phyloP scores from a whole-genome alignment of 306 rosid genomes.

The Boehmeria nivea region DNA sequence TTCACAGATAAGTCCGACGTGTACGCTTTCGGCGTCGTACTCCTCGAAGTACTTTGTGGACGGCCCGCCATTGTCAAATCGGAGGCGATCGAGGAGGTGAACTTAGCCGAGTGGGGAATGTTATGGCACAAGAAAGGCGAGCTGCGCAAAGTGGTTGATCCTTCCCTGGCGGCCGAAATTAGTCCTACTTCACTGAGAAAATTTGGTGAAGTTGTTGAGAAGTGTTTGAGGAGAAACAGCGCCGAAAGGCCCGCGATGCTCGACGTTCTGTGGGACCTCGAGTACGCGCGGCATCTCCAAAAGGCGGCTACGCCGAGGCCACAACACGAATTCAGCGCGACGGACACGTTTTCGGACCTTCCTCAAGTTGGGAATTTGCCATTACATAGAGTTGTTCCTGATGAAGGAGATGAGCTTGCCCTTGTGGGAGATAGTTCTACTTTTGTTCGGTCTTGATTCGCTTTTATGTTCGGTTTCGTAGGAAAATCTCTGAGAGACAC shows the following conservation, averaged over 20 bases:
- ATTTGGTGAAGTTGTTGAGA: constrained; percentile 28
- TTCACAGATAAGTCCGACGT: constrained; percentile 60
- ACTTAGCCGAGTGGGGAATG: constrained; percentile 51
- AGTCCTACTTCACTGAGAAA: constrained; percentile 37
- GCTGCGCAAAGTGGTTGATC: constrained; percentile 34
- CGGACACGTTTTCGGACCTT: too few species aligned
- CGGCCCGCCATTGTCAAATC: constrained; percentile 45
- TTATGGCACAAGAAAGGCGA: constrained; percentile 34
- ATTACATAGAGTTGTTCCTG: too few species aligned
- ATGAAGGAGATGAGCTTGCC: too few species aligned
- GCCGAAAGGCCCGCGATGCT: constrained; percentile 44
- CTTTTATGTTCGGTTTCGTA: too few species aligned
- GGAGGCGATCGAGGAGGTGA: constrained; percentile 34
- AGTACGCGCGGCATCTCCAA: constrained; percentile 51
- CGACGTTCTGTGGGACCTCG: constrained; percentile 55
- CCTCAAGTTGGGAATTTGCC: too few species aligned
- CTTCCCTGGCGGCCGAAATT: constrained; percentile 30
- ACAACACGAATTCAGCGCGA: constrained; percentile 26
- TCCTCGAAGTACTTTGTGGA: constrained; percentile 47
- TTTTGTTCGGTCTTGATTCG: too few species aligned
- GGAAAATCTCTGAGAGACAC: too few species aligned
- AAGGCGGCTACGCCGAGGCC: constrained; percentile 20
- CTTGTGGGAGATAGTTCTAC: too few species aligned
- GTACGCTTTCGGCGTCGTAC: constrained; percentile 54
- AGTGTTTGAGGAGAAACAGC: constrained; percentile 37